Percentiles rank a stretch among this genome's conserved stretches.
These are phyloP conservation scores for Gossypium aridum DNA, from an alignment of 441 rosid species.

Conservation along the genomic window DNA sequence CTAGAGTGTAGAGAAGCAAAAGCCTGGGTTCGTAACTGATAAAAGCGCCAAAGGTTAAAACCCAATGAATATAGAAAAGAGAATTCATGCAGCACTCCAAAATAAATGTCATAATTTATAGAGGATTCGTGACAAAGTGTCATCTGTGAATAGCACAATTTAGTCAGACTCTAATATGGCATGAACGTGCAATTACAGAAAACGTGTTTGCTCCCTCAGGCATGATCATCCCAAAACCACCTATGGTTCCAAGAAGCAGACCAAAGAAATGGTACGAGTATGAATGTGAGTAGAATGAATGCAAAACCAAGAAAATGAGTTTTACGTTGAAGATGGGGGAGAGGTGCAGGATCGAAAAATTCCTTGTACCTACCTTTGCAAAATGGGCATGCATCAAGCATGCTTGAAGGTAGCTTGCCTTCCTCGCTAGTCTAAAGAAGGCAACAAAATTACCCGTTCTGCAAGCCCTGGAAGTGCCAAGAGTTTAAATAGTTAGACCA, in stretches of 20 bases:
- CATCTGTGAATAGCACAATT: neutral
- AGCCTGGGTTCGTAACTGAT: constrained; percentile 86
- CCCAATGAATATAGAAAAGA: constrained; percentile 2
- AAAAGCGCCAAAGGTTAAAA: constrained; percentile 18
- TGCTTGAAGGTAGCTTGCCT: constrained; percentile 92
- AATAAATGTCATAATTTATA: constrained; percentile 5
- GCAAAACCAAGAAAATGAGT: neutral
- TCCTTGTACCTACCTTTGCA: constrained; percentile 73
- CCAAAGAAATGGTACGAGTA: neutral
- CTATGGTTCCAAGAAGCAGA: neutral
- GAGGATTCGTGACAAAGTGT: neutral
- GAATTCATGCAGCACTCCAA: neutral
- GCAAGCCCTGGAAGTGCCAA: constrained; percentile 63
- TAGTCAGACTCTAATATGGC: neutral
- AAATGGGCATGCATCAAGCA: constrained; percentile 99
- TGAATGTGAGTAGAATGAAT: neutral
- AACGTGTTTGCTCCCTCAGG: neutral
- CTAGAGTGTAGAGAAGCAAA: constrained; percentile 85
- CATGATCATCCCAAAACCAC: neutral
- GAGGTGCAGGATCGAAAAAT: neutral
- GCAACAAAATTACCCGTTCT: constrained; percentile 84
- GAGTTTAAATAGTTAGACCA: constrained; percentile 25
- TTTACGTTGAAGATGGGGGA: neutral
- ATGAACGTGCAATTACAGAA: neutral
- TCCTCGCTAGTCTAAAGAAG: constrained; percentile 88